Evolutionary conservation across 176 grass and related monocot species (phyloP), one percentile per base, ranked within the genome.

Genomic region (Phyllostachys edulis): DNA sequence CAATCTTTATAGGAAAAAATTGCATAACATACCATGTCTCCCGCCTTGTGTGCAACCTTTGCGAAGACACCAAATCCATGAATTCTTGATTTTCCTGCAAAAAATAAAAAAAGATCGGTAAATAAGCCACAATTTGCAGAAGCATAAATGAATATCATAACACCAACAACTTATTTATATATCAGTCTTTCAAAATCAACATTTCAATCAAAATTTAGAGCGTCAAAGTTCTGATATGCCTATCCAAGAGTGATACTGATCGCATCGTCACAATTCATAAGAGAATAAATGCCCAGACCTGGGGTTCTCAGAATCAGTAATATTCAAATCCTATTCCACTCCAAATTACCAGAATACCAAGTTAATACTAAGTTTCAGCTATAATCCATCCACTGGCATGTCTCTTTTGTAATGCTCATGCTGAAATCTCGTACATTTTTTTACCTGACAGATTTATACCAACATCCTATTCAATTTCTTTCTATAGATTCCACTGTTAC

Each of bases 41-140:
- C 96, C 56, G 96, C 96, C 82, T 94, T 99, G 87, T 96, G 93
- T 79, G 88, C 65, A 87, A 99, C 82, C 86, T 99, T 99, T 54
- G 96, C 84, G 79, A 99, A 99, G 81, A 99, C 93, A 72, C 96
- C 96, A 90, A 89, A 99, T 67, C 96, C 93, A 90, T 99, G 96
- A 88, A 99, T 99, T 87, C 86, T 96, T 85, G 96, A 99, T 89
- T 99, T 99, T 79, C 96, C 96, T 98, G 75, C 60, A 10, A 81
- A 71, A 57, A 59, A 23, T 20, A 59, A 77, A 79, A 77, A 79
- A 20, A 67, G 60, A n/a, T n/a, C 24, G 20, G 32, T 29, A 67
- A 54, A 73, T 82, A n/a, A 79, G 47, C 1, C 40, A 38, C 63
- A 46, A n/a, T 83, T 82, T 8, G 67, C 7, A n/a, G n/a, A n/a